Evolutionary conservation across 257 asterid species (phyloP), one percentile per base, ranked within the genome.

Genomic region (Solanum sejunctum): DNA sequence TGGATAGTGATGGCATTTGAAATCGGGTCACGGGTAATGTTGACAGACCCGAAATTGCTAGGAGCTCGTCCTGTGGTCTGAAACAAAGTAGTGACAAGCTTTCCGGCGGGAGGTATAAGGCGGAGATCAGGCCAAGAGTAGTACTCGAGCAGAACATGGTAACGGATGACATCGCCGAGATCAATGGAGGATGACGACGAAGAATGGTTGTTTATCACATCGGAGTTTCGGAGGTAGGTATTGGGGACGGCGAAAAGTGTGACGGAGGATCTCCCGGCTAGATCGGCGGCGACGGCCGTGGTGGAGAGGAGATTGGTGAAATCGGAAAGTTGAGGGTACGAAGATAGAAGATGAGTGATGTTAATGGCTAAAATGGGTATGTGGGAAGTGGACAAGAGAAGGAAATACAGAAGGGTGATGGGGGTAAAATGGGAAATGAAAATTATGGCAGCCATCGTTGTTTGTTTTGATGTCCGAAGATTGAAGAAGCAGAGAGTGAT

Each of bases 41-140:
- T 96, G 47, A 96, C 88, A 55, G 88, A 81, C 83, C 97, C 98
- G 87, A 91, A 90, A 66, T 88, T 85, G 32, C 84, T 73, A 36
- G 92, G 12, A 5, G 98, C 94, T 39, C 97, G 93, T 69, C 95
- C 97, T 36, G 98, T 94, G 45, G 96, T 85, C 32, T 93, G 98
- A 75, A 89, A 89, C 12, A 95, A 95, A 3, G 99, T 96, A 51
- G 97, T 85, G 81, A 94, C 89, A 47, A 91, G 91, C 28, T 88
- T 90, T 0, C 95, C 98, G 58, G 88, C 6, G 54, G 92, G 88
- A 0, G 99, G 97, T 32, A 90, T 23, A 57, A 54, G 92, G 82
- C 82, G 94, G 89, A 94, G 94, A 89, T 92, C 95, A 64, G 94
- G 72, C 81, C 82, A 67, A 77, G 98, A 89, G 81, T 93, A 85